Percentiles rank a stretch among this genome's conserved stretches.
Conservation (phyloP, 352 stramenopile genomes). For the Globisporangium orthogonon region DNA sequence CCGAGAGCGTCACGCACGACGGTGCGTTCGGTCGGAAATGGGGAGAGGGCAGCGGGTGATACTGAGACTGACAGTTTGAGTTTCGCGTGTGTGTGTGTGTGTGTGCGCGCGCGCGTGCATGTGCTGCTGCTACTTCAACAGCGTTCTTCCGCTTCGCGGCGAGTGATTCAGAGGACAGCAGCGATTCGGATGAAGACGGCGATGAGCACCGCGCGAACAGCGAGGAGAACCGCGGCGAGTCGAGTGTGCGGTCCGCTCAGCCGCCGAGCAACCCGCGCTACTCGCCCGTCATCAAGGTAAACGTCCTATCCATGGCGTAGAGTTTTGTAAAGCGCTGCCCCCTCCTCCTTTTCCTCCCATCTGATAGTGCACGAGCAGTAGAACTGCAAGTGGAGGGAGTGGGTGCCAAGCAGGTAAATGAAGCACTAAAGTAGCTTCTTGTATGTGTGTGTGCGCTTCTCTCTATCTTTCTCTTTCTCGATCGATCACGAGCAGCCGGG, state of each 20-base stretch:
- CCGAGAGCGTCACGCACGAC: conserved; percentile 10
- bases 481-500: conserved; percentile 2
- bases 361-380: not conserved
- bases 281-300: conserved; percentile 27
- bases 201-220: conserved; percentile 3
- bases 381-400: not conserved
- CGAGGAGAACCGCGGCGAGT: conserved; percentile 15
- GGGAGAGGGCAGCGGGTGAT: not conserved
- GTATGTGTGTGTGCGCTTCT: not conserved
- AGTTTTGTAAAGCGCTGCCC: not conserved
- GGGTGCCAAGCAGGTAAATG: not conserved
- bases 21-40: conserved; percentile 9
- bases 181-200: conserved; percentile 36
- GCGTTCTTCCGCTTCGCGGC: conserved; percentile 48
- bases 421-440: not conserved
- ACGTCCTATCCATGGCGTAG: conserved; percentile 16
- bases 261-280: conserved; percentile 14
- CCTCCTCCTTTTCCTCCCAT: not conserved
- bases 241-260: conserved; percentile 20
- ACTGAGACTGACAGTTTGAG: not conserved
- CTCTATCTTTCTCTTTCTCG: not conserved
- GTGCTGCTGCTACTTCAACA: conserved; percentile 1
- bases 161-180: conserved; percentile 27
- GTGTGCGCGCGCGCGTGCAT: no score
- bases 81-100: not conserved